Percentiles rank a stretch among this genome's conserved stretches.
Evolutionary conservation across 176 grass and related monocot genomes (phyloP).

Genomic region (Tuctoria greenei): DNA sequence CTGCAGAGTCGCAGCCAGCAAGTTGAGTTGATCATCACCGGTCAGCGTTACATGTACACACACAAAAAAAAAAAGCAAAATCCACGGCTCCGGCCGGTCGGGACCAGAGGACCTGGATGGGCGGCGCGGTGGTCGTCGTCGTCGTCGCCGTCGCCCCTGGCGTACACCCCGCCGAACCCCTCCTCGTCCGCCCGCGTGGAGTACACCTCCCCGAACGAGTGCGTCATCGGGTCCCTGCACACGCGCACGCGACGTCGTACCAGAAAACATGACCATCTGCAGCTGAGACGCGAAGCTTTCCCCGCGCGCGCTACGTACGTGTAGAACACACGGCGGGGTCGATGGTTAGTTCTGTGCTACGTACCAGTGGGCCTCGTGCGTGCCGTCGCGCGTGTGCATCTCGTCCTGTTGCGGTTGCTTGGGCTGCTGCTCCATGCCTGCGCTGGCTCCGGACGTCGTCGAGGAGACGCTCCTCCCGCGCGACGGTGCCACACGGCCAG

Average conservation of each 20-base stretch:
- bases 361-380: slow-evolving; percentile 1
- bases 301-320: too few relatives aligned
- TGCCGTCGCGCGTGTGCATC: background rate
- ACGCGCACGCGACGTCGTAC: background rate
- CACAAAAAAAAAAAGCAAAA: background rate
- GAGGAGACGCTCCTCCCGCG: too few relatives aligned
- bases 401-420: slow-evolving; percentile 16
- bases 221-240: slow-evolving; percentile 54
- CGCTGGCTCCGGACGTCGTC: slow-evolving; percentile 28
- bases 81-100: background rate
- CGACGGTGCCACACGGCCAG: too few relatives aligned
- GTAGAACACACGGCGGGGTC: too few relatives aligned
- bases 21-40: too few relatives aligned
- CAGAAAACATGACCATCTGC: background rate
- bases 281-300: too few relatives aligned
- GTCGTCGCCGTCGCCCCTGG: background rate
- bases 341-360: too few relatives aligned
- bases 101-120: slow-evolving; percentile 38
- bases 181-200: slow-evolving; percentile 68
- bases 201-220: slow-evolving; percentile 80
- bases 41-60: background rate
- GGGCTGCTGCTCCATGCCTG: slow-evolving; percentile 24
- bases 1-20: slow-evolving; percentile 2
- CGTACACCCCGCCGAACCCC: slow-evolving; percentile 71
- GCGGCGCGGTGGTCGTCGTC: background rate